Conservation (phyloP, 371 early-diverging fungal species). For the Dichotomocladium elegans region DNA sequence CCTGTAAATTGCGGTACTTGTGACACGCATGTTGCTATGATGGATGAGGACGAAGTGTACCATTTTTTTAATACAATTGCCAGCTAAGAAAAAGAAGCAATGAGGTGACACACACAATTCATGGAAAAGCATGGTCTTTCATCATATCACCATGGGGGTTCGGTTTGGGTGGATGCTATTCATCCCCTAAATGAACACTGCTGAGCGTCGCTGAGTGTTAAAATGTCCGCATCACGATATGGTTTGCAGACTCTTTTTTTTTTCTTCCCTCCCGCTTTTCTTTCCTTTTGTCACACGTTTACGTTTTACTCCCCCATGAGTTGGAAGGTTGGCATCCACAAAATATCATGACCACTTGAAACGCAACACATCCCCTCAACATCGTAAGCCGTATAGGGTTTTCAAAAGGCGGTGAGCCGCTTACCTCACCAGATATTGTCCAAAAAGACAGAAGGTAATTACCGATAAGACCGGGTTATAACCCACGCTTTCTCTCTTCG, state of each 20-base stretch:
- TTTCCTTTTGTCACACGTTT: not conserved
- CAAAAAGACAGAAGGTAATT: conserved; percentile 41
- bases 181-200: too few species aligned
- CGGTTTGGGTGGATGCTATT: too few species aligned
- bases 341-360: too few species aligned
- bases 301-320: conserved; percentile 12
- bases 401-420: conserved; percentile 22
- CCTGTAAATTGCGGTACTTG: conserved; percentile 61
- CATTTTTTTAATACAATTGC: conserved; percentile 70
- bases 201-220: not conserved
- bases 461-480: too few species aligned
- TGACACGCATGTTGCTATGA: conserved; percentile 60
- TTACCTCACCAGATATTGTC: conserved; percentile 39
- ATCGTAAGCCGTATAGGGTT: conserved; percentile 6
- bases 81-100: too few species aligned
- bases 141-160: too few species aligned
- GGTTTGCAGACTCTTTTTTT: not conserved
- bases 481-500: too few species aligned
- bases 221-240: not conserved
- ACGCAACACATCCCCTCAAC: not conserved
- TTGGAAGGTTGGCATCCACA: conserved; percentile 19
- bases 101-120: too few species aligned
- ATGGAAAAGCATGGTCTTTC: too few species aligned
- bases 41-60: conserved; percentile 66
- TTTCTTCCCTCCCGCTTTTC: conserved; percentile 6